Evolutionary conservation across 176 grass and related monocot species (phyloP).

Genomic region (Ananas comosus): DNA sequence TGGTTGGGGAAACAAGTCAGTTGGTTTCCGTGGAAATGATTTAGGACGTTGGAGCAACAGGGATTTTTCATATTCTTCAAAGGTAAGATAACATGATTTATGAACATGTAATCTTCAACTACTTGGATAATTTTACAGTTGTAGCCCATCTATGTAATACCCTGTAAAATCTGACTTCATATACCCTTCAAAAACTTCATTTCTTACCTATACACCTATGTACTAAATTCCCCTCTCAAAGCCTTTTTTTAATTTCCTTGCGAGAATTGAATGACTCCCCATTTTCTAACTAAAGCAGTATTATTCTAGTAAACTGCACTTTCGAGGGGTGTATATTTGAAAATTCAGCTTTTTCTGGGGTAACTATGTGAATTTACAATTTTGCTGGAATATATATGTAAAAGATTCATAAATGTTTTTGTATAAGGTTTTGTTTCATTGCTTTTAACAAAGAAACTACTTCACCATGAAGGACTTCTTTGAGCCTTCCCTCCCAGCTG

Average conservation of each 20-base stretch:
- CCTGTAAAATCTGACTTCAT: too few species aligned
- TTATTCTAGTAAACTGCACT: too few species aligned
- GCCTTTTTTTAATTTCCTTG: too few species aligned
- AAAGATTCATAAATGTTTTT: background rate
- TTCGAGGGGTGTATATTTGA: too few species aligned
- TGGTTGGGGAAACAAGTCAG: conserved; percentile 58
- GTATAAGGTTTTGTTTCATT: background rate
- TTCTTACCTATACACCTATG: too few species aligned
- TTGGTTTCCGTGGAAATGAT: conserved; percentile 38
- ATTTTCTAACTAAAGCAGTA: too few species aligned
- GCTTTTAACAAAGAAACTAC: conserved; percentile 25
- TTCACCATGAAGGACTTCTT: conserved; percentile 70
- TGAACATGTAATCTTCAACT: background rate
- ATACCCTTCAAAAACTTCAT: background rate
- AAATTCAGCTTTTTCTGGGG: too few species aligned
- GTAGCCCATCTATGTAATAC: too few species aligned
- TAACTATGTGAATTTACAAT: too few species aligned
- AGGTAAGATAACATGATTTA: conserved; percentile 29
- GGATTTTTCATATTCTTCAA: conserved; percentile 74
- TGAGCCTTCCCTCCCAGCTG: conserved; percentile 69
- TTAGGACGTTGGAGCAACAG: conserved; percentile 69
- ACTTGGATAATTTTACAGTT: background rate
- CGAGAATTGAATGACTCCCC: too few species aligned
- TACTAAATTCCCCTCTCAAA: too few species aligned
- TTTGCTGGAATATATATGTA: background rate